A percentile compares a stretch with the other conserved stretches of the same genome.
Evolutionary conservation across 164 flowering plant genomes (phyloP).

Genomic region (Liriodendron chinense): DNA sequence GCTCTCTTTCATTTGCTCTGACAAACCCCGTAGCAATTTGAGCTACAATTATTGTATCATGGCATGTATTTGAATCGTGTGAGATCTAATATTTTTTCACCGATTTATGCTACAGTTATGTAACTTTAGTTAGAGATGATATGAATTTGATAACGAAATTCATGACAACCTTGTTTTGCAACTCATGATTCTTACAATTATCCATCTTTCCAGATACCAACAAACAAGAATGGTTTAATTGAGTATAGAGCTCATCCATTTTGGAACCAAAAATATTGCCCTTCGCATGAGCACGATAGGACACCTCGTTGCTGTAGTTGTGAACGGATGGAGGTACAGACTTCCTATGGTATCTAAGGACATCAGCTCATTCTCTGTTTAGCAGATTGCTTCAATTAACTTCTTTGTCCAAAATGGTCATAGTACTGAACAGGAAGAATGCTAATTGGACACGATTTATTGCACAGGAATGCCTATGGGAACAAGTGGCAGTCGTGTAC

Average conservation of each 20-base stretch:
- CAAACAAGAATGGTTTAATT: slow-evolving; percentile 82
- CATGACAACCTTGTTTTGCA: background rate
- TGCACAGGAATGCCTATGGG: background rate
- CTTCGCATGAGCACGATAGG: slow-evolving; percentile 81
- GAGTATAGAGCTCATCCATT: slow-evolving; percentile 95
- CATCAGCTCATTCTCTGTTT: background rate
- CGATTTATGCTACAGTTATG: background rate
- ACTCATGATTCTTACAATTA: background rate
- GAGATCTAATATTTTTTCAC: too few relatives aligned
- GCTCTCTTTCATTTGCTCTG: background rate
- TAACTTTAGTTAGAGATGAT: too few relatives aligned
- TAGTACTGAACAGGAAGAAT: background rate
- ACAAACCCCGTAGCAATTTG: background rate
- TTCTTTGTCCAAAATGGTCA: background rate
- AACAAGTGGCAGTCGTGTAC: background rate
- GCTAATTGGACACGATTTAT: background rate
- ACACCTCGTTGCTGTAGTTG: slow-evolving; percentile 95
- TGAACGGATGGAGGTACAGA: slow-evolving; percentile 87
- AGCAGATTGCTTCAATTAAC: background rate
- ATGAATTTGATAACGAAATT: too few relatives aligned
- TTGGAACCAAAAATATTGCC: slow-evolving; percentile 94
- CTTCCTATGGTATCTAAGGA: background rate
- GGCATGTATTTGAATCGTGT: too few relatives aligned
- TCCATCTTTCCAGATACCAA: slow-evolving; percentile 67
- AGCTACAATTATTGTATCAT: background rate